Evolutionary conservation across 148 eudicot genomes (phyloP).

Genomic region (Diospyros kaki): DNA sequence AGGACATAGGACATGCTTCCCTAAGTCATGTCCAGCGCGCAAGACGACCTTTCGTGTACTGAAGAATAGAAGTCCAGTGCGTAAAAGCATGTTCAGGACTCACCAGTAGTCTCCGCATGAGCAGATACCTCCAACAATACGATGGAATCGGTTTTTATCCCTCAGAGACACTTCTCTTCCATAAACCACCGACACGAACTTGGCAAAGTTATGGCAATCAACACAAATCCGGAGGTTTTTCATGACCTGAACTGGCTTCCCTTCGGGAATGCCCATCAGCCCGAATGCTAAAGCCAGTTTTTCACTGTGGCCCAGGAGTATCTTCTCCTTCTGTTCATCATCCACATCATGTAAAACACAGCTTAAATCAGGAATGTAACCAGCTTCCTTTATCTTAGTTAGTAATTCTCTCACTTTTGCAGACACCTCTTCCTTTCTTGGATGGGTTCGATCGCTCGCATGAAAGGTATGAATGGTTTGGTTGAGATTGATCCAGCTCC

Average conservation of each 20-base stretch:
- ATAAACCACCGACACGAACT: conserved; percentile 56
- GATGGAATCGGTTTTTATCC: conserved; percentile 77
- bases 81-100: conserved; percentile 5
- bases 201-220: conserved; percentile 81
- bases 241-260: conserved; percentile 53
- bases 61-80: neutral
- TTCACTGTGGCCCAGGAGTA: conserved; percentile 72
- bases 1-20: neutral
- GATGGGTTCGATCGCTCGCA: conserved; percentile 65
- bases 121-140: conserved; percentile 55
- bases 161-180: conserved; percentile 48
- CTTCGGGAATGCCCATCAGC: conserved; percentile 38
- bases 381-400: conserved; percentile 50
- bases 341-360: conserved; percentile 75
- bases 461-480: conserved; percentile 66
- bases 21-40: neutral
- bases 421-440: conserved; percentile 52
- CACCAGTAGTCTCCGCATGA: conserved; percentile 82
- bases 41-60: neutral
- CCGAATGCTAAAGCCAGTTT: conserved; percentile 76
- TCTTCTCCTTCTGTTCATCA: conserved; percentile 82
- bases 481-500: conserved; percentile 76
- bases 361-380: conserved; percentile 67
- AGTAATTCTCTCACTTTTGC: conserved; percentile 53
- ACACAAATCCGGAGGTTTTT: conserved; percentile 83